Base-by-base conservation (phyloP, 768 basidiomycete genomes). In the Rossbeevera mucosa region DNA sequence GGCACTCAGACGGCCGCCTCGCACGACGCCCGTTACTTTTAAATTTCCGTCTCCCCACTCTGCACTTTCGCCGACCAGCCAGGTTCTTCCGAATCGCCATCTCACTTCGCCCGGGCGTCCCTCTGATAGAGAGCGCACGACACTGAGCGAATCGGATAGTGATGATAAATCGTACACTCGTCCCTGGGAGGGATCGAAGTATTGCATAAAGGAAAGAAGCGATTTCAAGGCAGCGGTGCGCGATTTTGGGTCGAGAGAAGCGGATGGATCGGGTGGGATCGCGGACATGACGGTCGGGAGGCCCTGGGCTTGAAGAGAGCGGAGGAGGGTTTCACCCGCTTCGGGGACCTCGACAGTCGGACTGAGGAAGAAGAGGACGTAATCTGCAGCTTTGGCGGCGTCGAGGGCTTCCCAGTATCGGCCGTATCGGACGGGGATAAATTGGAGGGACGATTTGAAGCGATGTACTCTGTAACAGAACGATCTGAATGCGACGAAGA, bases 371-470 rank as follows among this genome's bases (percentile, higher is more conserved):
- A 96, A 83, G 18, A 96, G 77, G 42, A 93, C 84, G 64, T 95
- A 98, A 70, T 98, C 94, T 9, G 92, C 89, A 2, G 82, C 87
- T 64, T 91, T 86, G 63, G 86, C 88, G 0, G 85, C 86, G 62
- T 96, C 93, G 33, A 98, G 77, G 4, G 88, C 80, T 2, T 81
- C 78, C 68, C 91, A 95, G 47, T 90, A 78, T 43, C 73, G 75
- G 51, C 80, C 78, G 61, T 90, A 86, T 2, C 80, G 82, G 2
- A 95, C 75, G 38, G 83, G 83, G 48, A 92, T 76, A 69, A 96
- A 89, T 62, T 96, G 94, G 3, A 97, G 74, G 6, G 86, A 89
- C 0, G 93, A 93, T 71, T 89, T 94, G 76, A 93, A 96, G 20
- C 91, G 81, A 45, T 91, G 88, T 31, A 85, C 88, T 64, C 93